Base-by-base conservation (phyloP, 2,329 filamentous ascomycete species). In the Epichloe coenophiala region DNA sequence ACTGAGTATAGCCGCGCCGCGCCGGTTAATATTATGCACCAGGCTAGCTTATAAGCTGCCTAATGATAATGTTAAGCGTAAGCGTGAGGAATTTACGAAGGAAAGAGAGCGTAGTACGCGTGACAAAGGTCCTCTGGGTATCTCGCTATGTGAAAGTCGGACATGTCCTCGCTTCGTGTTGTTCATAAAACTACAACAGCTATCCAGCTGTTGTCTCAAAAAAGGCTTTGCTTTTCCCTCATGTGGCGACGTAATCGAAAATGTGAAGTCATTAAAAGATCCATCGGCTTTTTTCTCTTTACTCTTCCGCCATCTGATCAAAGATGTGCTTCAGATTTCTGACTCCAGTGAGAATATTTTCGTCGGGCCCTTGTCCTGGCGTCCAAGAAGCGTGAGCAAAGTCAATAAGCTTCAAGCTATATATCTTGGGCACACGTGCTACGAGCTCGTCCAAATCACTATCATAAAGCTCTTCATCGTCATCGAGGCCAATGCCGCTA, bases 311-410 rank as follows among this genome's bases (percentile, higher is more conserved):
- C 62, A 94, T 67, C 50, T 85, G 75, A 52, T 81, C 75, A 58
- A 97, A 82, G 33, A 96, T 83, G 53, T 74, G 73, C 48, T 78
- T 73, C 38, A 91, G 70, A 62, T 77, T 91, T 61, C 81, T 74
- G 54, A 96, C 79, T 0, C 90, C 90, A 37, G 71, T 71, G 35
- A 96, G 71, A 13, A 78, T 71, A 61, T 97, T 97, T 68, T 95
- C 84, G 64, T 98, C 93, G 0, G 86, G 84, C 0, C 91, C 91
- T 59, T 84, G 69, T 1, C 88, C 88, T 0, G 87, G 85, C 1
- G 81, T 84, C 83, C 85, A 97, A 46, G 74, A 70, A 11, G 93
- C 93, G 67, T 98, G 93, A 1, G 93, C 93, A 74, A 98, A 98
- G 65, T 98, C 93, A 58, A 98, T 98, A 55, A 98, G 75, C 63